phyloP scores from a whole-genome alignment of 1,284 basidiomycete genomes.

The Sporisorium reilianum region DNA sequence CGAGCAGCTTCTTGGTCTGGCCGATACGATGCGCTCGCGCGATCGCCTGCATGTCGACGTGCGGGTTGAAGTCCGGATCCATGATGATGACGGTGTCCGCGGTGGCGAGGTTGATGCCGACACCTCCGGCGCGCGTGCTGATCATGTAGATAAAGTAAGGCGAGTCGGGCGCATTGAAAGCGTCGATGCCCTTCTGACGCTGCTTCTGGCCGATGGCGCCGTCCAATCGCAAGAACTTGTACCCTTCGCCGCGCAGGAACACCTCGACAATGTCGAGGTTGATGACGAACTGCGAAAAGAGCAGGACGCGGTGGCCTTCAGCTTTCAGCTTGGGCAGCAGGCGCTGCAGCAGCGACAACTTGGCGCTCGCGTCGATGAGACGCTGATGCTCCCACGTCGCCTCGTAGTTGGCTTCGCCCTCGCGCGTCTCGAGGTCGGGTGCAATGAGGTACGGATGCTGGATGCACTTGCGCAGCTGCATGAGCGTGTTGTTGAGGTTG shows the following conservation, averaged over 20 bases:
- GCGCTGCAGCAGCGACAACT: conserved; percentile 71
- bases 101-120: conserved; percentile 71
- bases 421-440: conserved; percentile 77
- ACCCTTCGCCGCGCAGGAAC: conserved; percentile 65
- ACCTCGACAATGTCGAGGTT: conserved; percentile 68
- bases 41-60: conserved; percentile 85
- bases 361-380: conserved; percentile 85
- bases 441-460: conserved; percentile 79
- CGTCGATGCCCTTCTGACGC: conserved; percentile 77
- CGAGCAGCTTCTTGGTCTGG: conserved; percentile 69
- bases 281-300: conserved; percentile 68
- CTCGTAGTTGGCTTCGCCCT: conserved; percentile 75
- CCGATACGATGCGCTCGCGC: conserved; percentile 82
- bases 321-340: conserved; percentile 68
- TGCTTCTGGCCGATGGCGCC: conserved; percentile 41
- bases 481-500: conserved; percentile 62
- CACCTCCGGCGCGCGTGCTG: conserved; percentile 70
- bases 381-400: conserved; percentile 79
- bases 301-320: conserved; percentile 65
- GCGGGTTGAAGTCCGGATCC: conserved; percentile 94
- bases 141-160: conserved; percentile 71
- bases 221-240: conserved; percentile 67
- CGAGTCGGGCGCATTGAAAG: conserved; percentile 87
- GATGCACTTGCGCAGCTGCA: conserved; percentile 65
- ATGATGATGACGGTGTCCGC: conserved; percentile 93